Evolutionary conservation across 179 eudicot genomes (phyloP), one percentile per base, ranked within the genome.

Genomic region (Amaranthus tricolor): DNA sequence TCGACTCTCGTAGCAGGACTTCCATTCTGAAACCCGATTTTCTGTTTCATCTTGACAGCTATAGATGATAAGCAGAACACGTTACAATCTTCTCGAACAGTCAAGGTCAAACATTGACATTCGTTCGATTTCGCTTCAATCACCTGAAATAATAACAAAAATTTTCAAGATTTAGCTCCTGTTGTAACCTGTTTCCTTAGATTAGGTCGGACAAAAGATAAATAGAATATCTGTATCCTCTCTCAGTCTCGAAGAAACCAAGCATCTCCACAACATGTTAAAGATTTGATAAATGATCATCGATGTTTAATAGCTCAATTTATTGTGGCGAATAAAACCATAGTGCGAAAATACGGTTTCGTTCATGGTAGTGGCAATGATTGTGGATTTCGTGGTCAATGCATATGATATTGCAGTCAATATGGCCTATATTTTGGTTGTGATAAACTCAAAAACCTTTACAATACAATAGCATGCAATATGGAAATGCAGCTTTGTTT

Each of bases 101-200:
- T 62, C 81, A 86, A 79, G 67, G 82, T 83, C 61, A 85, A 80
- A 77, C 78, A 79, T 31, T 59, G 63, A 77, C 78, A 79, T 31
- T 59, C 60, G 52, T 70, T 78, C 67, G 83, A 88, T 68, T 74
- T 70, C 55, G 76, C 73, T 54, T 87, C 88, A 44, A 89, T 78
- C 24, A 87, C 89, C 93, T 89, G 85, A 74, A 75, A 80, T 74
- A 6, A 51, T 21, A n/a, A 6, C 43, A 47, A 69, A 47, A 11
- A 58, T 10, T 55, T 52, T 31, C 40, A 13, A 14, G 62, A 48
- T 49, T 61, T 51, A 45, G 49, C 20, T 7, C 15, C 43, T 62
- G 68, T 8, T 7, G 50, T 48, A 48, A 67, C 62, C 49, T 16
- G 6, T 21, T 59, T 44, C 16, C n/a, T 45, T 21, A 19, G 21